Conservation (phyloP, 768 basidiomycete species). For the Crassisporium funariophilum region DNA sequence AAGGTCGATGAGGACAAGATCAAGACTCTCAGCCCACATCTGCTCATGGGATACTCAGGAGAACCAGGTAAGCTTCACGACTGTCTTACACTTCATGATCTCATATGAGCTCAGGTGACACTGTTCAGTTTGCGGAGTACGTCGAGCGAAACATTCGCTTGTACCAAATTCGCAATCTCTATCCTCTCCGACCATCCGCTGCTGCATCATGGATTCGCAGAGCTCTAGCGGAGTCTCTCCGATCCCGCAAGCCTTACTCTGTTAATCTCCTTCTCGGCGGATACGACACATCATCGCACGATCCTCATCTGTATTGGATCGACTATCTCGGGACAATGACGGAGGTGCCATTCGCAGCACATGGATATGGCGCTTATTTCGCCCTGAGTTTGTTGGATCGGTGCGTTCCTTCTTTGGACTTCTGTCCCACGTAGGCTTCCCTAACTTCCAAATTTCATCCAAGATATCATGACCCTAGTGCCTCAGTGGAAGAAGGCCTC, state of each 20-base stretch:
- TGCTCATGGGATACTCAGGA: conserved; percentile 94
- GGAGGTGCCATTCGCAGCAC: conserved; percentile 89
- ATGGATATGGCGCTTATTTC: conserved; percentile 95
- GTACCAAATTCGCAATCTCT: conserved; percentile 93
- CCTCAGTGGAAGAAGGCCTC: conserved; percentile 82
- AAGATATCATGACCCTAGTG: conserved; percentile 92
- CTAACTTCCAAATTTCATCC: conserved; percentile 3
- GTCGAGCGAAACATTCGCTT: conserved; percentile 95
- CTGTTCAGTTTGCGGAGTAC: conserved; percentile 94
- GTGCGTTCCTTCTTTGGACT: conserved; percentile 39
- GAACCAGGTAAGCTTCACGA: conserved; percentile 69
- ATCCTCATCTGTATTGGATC: conserved; percentile 89
- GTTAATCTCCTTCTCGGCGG: conserved; percentile 95
- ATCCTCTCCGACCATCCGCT: conserved; percentile 85
- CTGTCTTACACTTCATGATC: not conserved
- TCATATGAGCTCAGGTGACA: conserved; percentile 69
- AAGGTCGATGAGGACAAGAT: conserved; percentile 97
- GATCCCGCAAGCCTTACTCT: conserved; percentile 83
- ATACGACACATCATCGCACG: conserved; percentile 75
- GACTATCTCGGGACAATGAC: conserved; percentile 93
- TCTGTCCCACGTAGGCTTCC: not conserved
- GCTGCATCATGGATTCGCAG: conserved; percentile 96
- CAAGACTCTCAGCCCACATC: conserved; percentile 84
- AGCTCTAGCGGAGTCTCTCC: conserved; percentile 83
- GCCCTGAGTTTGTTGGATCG: conserved; percentile 89